phyloP scores from a whole-genome alignment of 2,329 filamentous ascomycete species.

The Aspergillus caelatus region DNA sequence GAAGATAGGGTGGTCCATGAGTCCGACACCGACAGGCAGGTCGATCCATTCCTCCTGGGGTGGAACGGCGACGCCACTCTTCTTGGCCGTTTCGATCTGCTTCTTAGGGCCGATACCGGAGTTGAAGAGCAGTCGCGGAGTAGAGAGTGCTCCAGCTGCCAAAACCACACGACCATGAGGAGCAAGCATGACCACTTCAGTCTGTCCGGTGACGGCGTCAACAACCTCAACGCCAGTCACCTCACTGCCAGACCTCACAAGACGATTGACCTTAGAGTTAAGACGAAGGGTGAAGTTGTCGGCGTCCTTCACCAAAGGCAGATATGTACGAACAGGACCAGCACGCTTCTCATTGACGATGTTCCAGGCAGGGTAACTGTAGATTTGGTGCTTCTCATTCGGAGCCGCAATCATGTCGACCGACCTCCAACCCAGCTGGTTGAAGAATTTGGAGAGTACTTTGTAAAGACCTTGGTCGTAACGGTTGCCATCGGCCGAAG shows the following conservation, averaged over 20 bases:
- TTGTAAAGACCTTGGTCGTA: conserved; percentile 69
- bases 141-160: conserved; percentile 70
- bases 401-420: conserved; percentile 63
- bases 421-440: conserved; percentile 62
- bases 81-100: conserved; percentile 50
- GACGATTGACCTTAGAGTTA: conserved; percentile 66
- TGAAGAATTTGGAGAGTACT: conserved; percentile 61
- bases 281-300: conserved; percentile 69
- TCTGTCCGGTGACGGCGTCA: conserved; percentile 27
- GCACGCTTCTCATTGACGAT: conserved; percentile 66
- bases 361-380: conserved; percentile 66
- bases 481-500: conserved; percentile 66
- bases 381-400: conserved; percentile 66
- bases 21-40: conserved; percentile 54
- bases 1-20: conserved; percentile 47
- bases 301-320: conserved; percentile 61
- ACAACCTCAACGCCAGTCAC: conserved; percentile 54
- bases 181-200: conserved; percentile 67
- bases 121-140: conserved; percentile 68
- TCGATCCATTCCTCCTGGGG: conserved; percentile 52
- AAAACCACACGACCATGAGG: conserved; percentile 67
- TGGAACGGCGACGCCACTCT: conserved; percentile 46
- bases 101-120: conserved; percentile 67
- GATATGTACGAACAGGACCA: conserved; percentile 71
- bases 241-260: conserved; percentile 63